Conservation (phyloP, 2,329 filamentous ascomycete genomes). For the Metarhizium album region DNA sequence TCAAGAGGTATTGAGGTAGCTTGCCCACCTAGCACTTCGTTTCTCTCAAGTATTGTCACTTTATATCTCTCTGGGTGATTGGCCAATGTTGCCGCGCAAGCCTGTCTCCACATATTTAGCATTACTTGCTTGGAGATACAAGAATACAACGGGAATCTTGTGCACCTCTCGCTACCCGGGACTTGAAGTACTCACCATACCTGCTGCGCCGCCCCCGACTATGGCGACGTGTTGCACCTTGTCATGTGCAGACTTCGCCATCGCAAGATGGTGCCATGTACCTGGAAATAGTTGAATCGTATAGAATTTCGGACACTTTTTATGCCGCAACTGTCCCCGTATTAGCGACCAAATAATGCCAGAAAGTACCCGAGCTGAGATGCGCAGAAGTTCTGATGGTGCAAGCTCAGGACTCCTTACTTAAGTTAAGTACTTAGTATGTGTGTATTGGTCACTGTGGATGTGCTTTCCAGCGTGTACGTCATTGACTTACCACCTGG, state of each 20-base stretch:
- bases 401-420: too few relatives aligned
- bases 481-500: conserved; percentile 3
- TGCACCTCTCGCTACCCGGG: too few relatives aligned
- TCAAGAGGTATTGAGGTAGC: conserved; percentile 49
- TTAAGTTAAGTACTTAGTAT: too few relatives aligned
- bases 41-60: conserved; percentile 51
- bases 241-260: conserved; percentile 1
- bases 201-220: conserved; percentile 52
- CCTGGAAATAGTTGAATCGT: neutral
- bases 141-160: neutral
- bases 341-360: neutral
- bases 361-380: too few relatives aligned
- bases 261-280: neutral
- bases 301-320: neutral
- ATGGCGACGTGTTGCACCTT: conserved; percentile 40
- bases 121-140: neutral
- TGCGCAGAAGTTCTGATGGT: too few relatives aligned
- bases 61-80: conserved; percentile 56
- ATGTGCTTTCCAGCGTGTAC: neutral
- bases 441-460: too few relatives aligned
- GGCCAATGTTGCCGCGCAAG: conserved; percentile 55
- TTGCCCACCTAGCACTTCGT: conserved; percentile 48
- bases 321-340: neutral
- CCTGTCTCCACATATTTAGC: conserved; percentile 24
- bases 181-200: conserved; percentile 33